Evolutionary conservation across 1,139 yeast species (phyloP).

Genomic region (Hemisphaericaspora lyxosophila): DNA sequence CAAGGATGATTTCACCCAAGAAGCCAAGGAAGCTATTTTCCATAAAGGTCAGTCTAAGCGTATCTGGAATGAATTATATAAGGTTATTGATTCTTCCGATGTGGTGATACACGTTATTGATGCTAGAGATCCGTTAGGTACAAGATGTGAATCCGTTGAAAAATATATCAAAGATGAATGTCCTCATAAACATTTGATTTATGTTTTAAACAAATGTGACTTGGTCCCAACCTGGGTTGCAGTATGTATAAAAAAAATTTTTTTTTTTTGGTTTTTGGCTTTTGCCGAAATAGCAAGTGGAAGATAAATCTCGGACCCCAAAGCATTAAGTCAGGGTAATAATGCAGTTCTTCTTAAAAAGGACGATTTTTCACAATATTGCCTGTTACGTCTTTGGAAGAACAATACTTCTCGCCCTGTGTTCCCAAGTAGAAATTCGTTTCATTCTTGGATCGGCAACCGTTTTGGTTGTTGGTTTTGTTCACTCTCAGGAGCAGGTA

Average conservation of each 20-base stretch:
- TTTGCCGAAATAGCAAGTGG: neutral
- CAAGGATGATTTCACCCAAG: constrained; percentile 80
- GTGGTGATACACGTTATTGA: constrained; percentile 94
- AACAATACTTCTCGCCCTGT: constrained; percentile 26
- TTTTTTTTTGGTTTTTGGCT: neutral
- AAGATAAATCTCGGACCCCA: constrained; percentile 30
- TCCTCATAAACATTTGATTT: constrained; percentile 93
- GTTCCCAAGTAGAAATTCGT: constrained; percentile 25
- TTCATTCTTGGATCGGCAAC: constrained; percentile 14
- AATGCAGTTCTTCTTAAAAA: constrained; percentile 29
- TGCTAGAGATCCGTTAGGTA: constrained; percentile 96
- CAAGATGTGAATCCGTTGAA: constrained; percentile 91
- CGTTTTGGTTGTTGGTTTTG: constrained; percentile 51
- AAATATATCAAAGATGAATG: constrained; percentile 91
- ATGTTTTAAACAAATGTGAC: constrained; percentile 95
- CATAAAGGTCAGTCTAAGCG: constrained; percentile 97
- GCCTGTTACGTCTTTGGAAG: constrained; percentile 21
- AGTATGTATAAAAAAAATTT: constrained; percentile 88
- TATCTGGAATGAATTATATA: constrained; percentile 96
- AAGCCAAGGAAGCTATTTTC: constrained; percentile 93
- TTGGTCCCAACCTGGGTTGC: constrained; percentile 99
- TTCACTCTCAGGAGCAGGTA: constrained; percentile 35
- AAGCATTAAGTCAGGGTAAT: constrained; percentile 76
- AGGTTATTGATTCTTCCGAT: constrained; percentile 94
- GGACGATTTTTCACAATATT: constrained; percentile 10